Evolutionary conservation across 768 basidiomycete species (phyloP).

Genomic region (Pleurotus pulmonarius): DNA sequence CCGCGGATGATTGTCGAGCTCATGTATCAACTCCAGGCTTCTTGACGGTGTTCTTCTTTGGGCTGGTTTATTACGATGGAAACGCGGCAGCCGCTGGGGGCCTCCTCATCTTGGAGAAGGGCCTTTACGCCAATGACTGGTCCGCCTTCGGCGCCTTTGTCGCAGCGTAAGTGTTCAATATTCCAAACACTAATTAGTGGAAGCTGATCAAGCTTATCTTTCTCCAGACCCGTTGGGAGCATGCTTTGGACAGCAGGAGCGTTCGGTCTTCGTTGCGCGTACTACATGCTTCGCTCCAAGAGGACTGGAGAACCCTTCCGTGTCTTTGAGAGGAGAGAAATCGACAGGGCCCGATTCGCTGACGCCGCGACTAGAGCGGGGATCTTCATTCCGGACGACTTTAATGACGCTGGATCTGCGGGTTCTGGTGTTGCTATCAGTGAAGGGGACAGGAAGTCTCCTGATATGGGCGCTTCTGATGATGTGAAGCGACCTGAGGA

Average conservation of each 20-base stretch:
- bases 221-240: neutral
- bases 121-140: conserved; percentile 7
- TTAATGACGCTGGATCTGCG: neutral
- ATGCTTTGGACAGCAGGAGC: conserved; percentile 5
- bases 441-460: neutral
- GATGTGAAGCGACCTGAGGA: conserved; percentile 1
- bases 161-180: neutral
- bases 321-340: neutral
- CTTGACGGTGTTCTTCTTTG: conserved; percentile 5
- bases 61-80: conserved; percentile 1
- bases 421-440: neutral
- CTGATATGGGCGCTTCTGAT: neutral
- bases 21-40: neutral
- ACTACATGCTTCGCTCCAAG: neutral
- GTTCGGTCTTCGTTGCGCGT: neutral
- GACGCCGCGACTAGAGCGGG: conserved; percentile 5
- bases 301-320: neutral
- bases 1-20: neutral
- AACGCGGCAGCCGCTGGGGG: conserved; percentile 1
- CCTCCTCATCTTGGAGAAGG: neutral
- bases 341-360: conserved; percentile 3
- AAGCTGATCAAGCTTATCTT: neutral
- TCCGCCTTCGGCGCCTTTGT: conserved; percentile 10
- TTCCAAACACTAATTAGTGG: neutral
- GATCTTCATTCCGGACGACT: neutral